These are phyloP conservation scores for Gossypium lobatum DNA, from an alignment of 441 rosid species.

Conservation along the genomic window DNA sequence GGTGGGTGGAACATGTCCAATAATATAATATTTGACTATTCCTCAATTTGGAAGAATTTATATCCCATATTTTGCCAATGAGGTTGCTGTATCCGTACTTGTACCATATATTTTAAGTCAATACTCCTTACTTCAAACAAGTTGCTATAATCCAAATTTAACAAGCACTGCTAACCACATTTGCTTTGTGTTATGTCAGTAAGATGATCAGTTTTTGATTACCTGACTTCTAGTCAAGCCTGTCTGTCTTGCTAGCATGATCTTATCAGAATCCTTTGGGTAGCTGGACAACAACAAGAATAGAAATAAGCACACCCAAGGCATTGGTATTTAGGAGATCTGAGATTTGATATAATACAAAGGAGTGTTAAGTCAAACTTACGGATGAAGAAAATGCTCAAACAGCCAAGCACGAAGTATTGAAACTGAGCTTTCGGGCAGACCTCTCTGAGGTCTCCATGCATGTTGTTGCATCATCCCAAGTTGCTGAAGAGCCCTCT, in stretches of 20 bases:
- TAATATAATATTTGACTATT: too few relatives aligned
- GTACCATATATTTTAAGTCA: too few relatives aligned
- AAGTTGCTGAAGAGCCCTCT: constrained; percentile 81
- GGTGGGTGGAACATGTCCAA: too few relatives aligned
- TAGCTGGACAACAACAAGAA: constrained; percentile 43
- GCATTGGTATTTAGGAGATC: not conserved
- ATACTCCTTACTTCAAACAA: too few relatives aligned
- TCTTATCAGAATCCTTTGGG: constrained; percentile 94
- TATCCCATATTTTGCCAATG: too few relatives aligned
- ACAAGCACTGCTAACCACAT: not conserved
- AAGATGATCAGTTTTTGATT: constrained; percentile 10
- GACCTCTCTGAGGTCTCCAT: constrained; percentile 95
- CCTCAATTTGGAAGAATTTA: too few relatives aligned
- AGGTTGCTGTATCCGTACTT: too few relatives aligned
- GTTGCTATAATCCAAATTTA: not conserved
- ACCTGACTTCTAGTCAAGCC: constrained; percentile 98
- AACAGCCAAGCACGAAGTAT: constrained; percentile 97
- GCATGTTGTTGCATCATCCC: constrained; percentile 88
- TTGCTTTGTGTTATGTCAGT: not conserved
- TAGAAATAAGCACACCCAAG: not conserved
- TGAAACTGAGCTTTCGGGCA: constrained; percentile 90
- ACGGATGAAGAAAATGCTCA: constrained; percentile 99
- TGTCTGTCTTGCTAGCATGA: constrained; percentile 90
- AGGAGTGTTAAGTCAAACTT: constrained; percentile 23
- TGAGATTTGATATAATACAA: not conserved